Evolutionary conservation across 2,329 filamentous ascomycete genomes (phyloP), one percentile per base, ranked within the genome.

Genomic region (Bretziella fagacearum): DNA sequence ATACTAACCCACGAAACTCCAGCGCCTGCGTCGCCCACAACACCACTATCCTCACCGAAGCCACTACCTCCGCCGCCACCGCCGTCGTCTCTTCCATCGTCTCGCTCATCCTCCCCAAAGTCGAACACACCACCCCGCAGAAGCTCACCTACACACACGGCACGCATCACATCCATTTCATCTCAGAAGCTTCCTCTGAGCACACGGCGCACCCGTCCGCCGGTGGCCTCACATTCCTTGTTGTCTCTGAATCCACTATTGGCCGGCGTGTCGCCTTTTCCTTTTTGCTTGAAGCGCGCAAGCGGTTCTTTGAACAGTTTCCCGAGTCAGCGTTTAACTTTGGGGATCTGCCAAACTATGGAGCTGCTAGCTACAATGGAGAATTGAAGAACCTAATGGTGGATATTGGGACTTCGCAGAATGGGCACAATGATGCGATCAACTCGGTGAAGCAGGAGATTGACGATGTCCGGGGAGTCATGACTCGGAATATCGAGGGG

Each of bases 71-170:
- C 1, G 85, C 85, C 2, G 82, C 86, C 52, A 79, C 82, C 7
- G 84, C 81, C 35, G 78, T 84, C 55, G 83, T 84, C 49, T 86
- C 85, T 3, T 86, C 81, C 10, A 81, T 96, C 56, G 85, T 89
- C 55, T 91, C 86, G 37, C 71, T 95, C 56, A 86, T 98, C 67
- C 84, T 98, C 37, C 91, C 93, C 50, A 94, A 94, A 63, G 93
- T 98, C 69, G 71, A 73, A 48, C 91, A 98, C 67, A 65, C 70
- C 53, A 67, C 72, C 25, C 71, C 86, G 1, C 79, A 93, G 59
- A 95, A 95, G 65, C 76, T 93, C 54, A 96, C 89, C 47, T 95
- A 93, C 67, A 93, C 85, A 33, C 86, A 95, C 63, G 83, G 86
- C 65, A 70, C 79, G 51, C 79, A 93, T 62, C 85, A 91, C 69